These are phyloP conservation scores for Phytophthora tubulina DNA, from an alignment of 352 stramenopile genomes.

Conservation along the genomic window DNA sequence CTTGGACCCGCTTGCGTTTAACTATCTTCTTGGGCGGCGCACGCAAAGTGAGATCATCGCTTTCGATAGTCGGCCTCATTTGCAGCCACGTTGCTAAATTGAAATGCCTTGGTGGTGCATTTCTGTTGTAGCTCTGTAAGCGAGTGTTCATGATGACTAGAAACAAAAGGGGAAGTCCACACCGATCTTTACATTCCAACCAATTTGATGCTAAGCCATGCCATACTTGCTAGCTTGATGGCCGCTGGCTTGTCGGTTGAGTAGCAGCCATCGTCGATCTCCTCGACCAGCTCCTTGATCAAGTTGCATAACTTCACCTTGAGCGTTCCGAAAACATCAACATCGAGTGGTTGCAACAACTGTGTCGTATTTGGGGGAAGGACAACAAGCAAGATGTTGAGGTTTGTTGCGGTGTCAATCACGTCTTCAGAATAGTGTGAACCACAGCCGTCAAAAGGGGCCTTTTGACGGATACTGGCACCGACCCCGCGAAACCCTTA, in stretches of 20 bases:
- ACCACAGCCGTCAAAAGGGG: constrained; percentile 20
- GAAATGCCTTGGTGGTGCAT: background rate
- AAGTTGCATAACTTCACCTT: constrained; percentile 22
- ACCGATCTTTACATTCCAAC: constrained; percentile 5
- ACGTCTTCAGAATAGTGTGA: constrained; percentile 28
- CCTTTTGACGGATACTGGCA: background rate
- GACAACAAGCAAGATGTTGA: constrained; percentile 18
- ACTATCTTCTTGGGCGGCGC: background rate
- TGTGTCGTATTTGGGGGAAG: constrained; percentile 30
- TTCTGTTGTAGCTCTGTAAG: background rate
- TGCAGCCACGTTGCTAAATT: constrained; percentile 6
- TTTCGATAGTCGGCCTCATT: background rate
- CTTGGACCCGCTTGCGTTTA: constrained; percentile 3
- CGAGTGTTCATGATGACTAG: constrained; percentile 17
- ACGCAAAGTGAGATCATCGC: background rate
- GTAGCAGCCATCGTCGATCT: constrained; percentile 12
- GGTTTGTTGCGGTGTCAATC: background rate
- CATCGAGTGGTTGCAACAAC: constrained; percentile 34
- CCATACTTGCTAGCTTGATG: constrained; percentile 19
- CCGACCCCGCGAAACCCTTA: background rate
- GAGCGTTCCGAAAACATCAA: constrained; percentile 34
- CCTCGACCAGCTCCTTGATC: constrained; percentile 22
- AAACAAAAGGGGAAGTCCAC: constrained; percentile 25
- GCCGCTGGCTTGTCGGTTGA: constrained; percentile 19
- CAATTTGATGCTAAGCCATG: constrained; percentile 20